Conservation (phyloP, 2,329 filamentous ascomycete species). For the Aphanocladium album region DNA sequence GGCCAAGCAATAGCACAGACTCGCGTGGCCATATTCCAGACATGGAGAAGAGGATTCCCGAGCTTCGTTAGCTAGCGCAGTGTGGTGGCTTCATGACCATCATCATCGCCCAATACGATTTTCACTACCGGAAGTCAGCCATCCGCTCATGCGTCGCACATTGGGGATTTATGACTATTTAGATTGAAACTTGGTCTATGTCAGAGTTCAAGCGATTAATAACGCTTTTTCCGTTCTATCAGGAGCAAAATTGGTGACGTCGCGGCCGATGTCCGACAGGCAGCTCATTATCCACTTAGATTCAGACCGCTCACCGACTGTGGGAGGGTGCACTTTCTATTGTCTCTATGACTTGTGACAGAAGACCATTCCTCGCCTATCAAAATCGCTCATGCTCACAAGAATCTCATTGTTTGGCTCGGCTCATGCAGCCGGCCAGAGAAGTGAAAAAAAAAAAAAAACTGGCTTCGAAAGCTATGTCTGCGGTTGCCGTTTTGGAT, state of each 20-base stretch:
- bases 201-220: neutral
- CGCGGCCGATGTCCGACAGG: neutral
- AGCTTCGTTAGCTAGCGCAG: neutral
- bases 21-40: neutral
- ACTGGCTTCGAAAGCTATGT: neutral
- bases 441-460: neutral
- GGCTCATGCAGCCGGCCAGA: neutral
- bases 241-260: neutral
- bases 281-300: neutral
- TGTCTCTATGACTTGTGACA: neutral
- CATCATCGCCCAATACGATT: neutral
- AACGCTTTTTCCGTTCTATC: neutral
- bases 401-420: neutral
- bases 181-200: neutral
- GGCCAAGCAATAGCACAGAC: neutral
- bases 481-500: constrained; percentile 20
- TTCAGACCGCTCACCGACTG: neutral
- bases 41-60: neutral
- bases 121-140: neutral
- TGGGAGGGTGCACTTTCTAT: neutral
- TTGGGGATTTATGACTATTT: neutral
- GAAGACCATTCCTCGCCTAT: neutral
- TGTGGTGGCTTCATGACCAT: neutral
- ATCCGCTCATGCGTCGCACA: neutral
- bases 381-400: neutral